Evolutionary conservation across 352 stramenopile genomes (phyloP).

Genomic region (Phytophthora uliginosa): DNA sequence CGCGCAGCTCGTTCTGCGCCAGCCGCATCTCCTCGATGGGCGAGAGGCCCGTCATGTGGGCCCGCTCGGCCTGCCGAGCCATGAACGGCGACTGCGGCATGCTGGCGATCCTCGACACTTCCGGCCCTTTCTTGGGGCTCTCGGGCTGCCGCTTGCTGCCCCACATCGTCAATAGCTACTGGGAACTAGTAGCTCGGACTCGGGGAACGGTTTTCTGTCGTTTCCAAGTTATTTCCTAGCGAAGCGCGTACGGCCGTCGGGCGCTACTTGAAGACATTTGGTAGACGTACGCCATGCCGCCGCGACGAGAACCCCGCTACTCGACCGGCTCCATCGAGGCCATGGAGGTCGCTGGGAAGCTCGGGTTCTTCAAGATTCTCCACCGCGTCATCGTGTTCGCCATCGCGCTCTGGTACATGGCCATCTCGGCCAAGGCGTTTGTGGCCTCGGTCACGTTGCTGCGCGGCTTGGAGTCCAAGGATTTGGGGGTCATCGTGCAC

Average conservation of each 20-base stretch:
- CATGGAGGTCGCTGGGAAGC: conserved; percentile 7
- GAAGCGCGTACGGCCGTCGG: no score
- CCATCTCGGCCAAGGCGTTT: conserved; percentile 25
- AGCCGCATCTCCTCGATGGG: conserved; percentile 88
- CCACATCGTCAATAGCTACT: conserved; percentile 1
- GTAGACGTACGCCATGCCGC: not conserved
- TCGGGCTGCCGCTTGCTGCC: conserved; percentile 16
- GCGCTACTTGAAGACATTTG: not conserved
- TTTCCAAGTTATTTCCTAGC: no score
- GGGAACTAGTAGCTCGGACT: not conserved
- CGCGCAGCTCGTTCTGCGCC: conserved; percentile 82
- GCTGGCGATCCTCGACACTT: conserved; percentile 24
- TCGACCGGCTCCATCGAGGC: conserved; percentile 11
- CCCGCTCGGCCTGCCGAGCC: conserved; percentile 74
- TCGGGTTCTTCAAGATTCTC: conserved; percentile 18
- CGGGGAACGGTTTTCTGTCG: no score
- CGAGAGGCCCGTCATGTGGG: conserved; percentile 80
- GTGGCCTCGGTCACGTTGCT: conserved; percentile 24
- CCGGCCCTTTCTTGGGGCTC: conserved; percentile 17
- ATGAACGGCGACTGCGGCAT: conserved; percentile 74
- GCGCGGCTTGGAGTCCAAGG: conserved; percentile 28
- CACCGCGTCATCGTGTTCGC: conserved; percentile 26
- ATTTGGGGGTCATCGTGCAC: conserved; percentile 21
- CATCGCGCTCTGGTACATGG: conserved; percentile 36
- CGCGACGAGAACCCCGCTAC: not conserved